A percentile compares a stretch with the other conserved stretches of the same genome.
Evolutionary conservation across 257 asterid genomes (phyloP).

Genomic region (Solanum megistacrolobum): DNA sequence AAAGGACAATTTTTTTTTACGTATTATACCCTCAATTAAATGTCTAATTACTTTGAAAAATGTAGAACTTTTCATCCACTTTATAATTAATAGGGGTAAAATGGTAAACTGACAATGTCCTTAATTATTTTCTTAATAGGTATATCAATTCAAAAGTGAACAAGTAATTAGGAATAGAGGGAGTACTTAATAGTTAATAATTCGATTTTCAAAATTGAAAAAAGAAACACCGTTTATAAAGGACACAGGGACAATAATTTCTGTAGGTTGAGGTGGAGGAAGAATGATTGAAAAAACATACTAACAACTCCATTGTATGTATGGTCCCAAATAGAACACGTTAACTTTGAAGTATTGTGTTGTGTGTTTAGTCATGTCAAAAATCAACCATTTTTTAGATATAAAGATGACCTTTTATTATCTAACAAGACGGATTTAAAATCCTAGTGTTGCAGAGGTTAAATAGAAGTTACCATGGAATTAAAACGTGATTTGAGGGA

Average conservation of each 20-base stretch:
- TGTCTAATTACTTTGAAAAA: no score
- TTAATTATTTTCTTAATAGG: no score
- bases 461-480: not conserved
- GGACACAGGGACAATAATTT: not conserved
- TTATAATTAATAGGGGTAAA: no score
- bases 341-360: not conserved
- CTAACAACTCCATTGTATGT: not conserved
- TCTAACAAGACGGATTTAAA: not conserved
- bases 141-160: no score
- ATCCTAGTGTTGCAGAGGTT: not conserved
- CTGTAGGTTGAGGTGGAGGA: not conserved
- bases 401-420: not conserved
- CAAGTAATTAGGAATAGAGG: fast-evolving
- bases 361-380: not conserved
- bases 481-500: not conserved
- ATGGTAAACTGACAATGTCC: no score
- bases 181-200: no score
- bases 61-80: no score
- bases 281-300: not conserved
- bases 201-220: not conserved
- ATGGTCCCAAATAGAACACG: not conserved
- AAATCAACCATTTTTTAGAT: not conserved
- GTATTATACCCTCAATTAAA: no score
- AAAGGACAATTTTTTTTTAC: no score
- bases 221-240: not conserved